Conservation (phyloP, 225 moss, liverwort and hornwort genomes). For the Sphagnum contortum region DNA sequence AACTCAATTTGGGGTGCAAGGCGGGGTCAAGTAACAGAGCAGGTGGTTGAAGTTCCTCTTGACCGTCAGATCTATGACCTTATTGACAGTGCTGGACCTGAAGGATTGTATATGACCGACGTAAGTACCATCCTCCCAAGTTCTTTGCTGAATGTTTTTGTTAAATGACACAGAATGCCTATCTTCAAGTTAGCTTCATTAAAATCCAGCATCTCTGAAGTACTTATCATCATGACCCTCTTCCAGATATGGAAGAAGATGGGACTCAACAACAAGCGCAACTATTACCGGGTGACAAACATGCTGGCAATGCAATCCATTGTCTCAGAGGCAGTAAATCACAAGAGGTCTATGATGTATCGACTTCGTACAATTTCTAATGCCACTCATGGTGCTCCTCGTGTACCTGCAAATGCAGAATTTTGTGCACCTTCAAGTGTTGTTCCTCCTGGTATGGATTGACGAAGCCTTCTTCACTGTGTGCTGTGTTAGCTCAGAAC, state of each 20-base stretch:
- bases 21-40: conserved; percentile 73
- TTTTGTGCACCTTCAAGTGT: conserved; percentile 20
- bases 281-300: conserved; percentile 82
- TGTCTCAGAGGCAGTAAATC: conserved; percentile 86
- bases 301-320: conserved; percentile 72
- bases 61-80: conserved; percentile 95
- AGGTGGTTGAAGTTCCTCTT: conserved; percentile 79
- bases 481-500: too few species aligned
- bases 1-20: conserved; percentile 58
- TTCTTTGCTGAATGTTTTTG: too few species aligned
- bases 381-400: conserved; percentile 16
- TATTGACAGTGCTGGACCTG: conserved; percentile 62
- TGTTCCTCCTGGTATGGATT: conserved; percentile 31
- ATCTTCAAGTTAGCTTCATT: too few species aligned
- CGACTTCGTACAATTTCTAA: conserved; percentile 71
- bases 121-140: conserved; percentile 25
- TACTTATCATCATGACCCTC: conserved; percentile 7
- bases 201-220: too few species aligned
- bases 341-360: conserved; percentile 92
- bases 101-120: conserved; percentile 96
- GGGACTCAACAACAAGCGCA: conserved; percentile 93
- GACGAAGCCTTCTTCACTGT: not conserved
- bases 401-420: conserved; percentile 11
- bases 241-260: conserved; percentile 86
- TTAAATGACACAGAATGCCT: too few species aligned